Evolutionary conservation across 495 filamentous ascomycete species (phyloP), one percentile per base, ranked within the genome.

Genomic region (Neurospora sp.): DNA sequence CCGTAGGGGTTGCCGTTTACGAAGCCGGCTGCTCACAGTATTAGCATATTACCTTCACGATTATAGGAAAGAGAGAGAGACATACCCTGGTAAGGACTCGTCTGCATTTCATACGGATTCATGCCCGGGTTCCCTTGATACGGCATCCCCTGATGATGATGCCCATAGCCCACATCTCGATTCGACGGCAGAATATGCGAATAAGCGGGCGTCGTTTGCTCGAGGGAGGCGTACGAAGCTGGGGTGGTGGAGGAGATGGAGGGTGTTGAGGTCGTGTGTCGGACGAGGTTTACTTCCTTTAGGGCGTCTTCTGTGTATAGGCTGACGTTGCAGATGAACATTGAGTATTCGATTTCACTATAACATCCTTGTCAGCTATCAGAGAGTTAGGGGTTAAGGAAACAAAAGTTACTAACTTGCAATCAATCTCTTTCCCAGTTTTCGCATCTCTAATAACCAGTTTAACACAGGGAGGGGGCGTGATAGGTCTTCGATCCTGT

Each of bases 401-500:
- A n/a, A n/a, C n/a, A n/a, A n/a, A n/a, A n/a, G n/a, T 31, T 31
- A 86, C 92, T 81, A 86, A 97, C 92, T 93, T 95, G 84, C 91
- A 91, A 82, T 97, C 92, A 69, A 97, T 88, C 80, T 97, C 93
- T 78, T 96, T 93, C 27, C 93, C 91, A 2, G 94, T 94, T 39
- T 83, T 84, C 48, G 88, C 86, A 81, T 98, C 96, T 77, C 85
- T 89, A 35, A 99, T 90, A 35, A 97, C 86, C 9, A 99, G 88
- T 74, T 92, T 86, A 62, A 98, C 92, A 80, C 95, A 98, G 11
- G 96, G 96, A 35, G 96, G 96, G 39, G 96, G 96, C 38, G 96
- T 98, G 80, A 99, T 97, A 31, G 96, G 96, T 74, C 96, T 88
- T 78, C 96, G 92, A 81, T 99, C 96, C 93, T 97, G 72, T 72